Conservation (phyloP, 805 yeast species). For the Jamesozyma gamospora region DNA sequence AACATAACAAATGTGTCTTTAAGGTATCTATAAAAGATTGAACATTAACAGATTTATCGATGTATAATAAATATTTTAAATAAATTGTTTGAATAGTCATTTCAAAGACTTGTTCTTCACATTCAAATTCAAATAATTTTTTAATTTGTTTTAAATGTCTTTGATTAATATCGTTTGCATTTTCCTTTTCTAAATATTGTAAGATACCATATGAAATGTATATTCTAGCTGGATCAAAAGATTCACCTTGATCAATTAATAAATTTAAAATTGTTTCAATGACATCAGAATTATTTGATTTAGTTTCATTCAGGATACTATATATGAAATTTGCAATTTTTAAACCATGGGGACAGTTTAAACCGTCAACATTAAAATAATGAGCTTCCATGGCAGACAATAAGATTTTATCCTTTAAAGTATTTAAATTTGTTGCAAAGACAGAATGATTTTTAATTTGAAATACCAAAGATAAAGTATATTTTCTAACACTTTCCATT, state of each 20-base stretch:
- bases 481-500: conserved; percentile 67
- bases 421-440: conserved; percentile 34
- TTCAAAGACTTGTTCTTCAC: conserved; percentile 47
- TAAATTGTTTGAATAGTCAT: conserved; percentile 42
- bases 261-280: conserved; percentile 35
- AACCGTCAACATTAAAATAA: conserved; percentile 40
- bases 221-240: conserved; percentile 64
- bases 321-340: conserved; percentile 37
- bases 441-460: conserved; percentile 39
- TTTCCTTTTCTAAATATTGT: conserved; percentile 35
- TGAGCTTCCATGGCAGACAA: conserved; percentile 56
- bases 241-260: conserved; percentile 37
- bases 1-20: conserved; percentile 30
- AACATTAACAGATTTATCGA: conserved; percentile 23
- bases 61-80: conserved; percentile 36
- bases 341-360: conserved; percentile 50
- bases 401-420: conserved; percentile 36
- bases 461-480: conserved; percentile 46
- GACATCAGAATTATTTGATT: conserved; percentile 1
- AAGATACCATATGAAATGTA: conserved; percentile 49
- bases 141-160: conserved; percentile 26
- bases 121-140: conserved; percentile 30
- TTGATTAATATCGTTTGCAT: conserved; percentile 12
- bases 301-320: conserved; percentile 1
- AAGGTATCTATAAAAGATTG: conserved; percentile 29